Evolutionary conservation across 2,329 filamentous ascomycete species (phyloP).

Genomic region (Cladorrhinum sp.): DNA sequence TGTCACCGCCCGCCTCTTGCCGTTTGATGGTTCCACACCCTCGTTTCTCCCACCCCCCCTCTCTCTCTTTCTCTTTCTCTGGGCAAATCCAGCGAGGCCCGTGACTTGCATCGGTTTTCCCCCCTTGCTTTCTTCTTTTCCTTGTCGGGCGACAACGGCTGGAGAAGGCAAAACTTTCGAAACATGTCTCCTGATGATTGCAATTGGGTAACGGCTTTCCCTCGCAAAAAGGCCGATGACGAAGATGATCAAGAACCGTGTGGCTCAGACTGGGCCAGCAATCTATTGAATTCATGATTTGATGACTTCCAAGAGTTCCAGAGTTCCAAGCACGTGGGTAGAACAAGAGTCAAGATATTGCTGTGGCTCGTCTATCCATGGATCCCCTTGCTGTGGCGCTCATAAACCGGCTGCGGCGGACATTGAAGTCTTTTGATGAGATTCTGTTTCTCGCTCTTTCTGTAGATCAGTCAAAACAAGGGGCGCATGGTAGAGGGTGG

Average conservation of each 20-base stretch:
- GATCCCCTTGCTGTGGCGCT: not conserved
- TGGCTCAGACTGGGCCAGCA: slow-evolving; percentile 3
- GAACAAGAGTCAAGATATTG: too few relatives aligned
- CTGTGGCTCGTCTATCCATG: too few relatives aligned
- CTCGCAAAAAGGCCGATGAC: not conserved
- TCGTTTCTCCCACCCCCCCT: too few relatives aligned
- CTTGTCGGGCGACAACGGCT: slow-evolving; percentile 19
- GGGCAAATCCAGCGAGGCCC: slow-evolving; percentile 23
- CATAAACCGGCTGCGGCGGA: not conserved
- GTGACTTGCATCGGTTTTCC: slow-evolving; percentile 19
- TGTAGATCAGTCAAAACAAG: slow-evolving; percentile 3
- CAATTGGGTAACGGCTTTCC: not conserved
- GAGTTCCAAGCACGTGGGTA: too few relatives aligned
- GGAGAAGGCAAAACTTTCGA: slow-evolving; percentile 17
- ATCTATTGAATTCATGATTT: slow-evolving; percentile 2
- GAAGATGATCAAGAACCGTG: too few relatives aligned
- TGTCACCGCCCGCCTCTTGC: slow-evolving; percentile 23
- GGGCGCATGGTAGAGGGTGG: not conserved
- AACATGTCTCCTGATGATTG: not conserved
- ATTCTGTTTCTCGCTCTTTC: not conserved
- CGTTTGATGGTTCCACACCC: slow-evolving; percentile 4
- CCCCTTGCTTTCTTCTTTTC: slow-evolving; percentile 14
- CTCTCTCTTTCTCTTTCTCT: too few relatives aligned
- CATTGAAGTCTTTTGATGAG: not conserved
- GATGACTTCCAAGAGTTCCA: not conserved